These are phyloP conservation scores for Casaregolazyma suthepensis DNA, from an alignment of 1,139 yeast genomes.

Conservation along the genomic window DNA sequence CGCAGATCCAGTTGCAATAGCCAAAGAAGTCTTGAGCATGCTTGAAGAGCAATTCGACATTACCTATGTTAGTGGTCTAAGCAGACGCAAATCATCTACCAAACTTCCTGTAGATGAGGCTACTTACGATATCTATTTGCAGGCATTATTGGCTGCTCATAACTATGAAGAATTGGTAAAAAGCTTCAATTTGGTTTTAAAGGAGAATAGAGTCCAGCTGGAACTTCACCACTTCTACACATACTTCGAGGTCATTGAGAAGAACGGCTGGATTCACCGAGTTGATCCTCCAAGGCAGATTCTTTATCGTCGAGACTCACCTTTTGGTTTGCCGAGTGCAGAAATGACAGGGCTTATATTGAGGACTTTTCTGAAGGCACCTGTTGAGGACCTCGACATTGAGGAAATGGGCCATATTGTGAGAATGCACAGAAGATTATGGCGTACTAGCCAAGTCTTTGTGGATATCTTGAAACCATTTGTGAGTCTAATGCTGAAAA, in stretches of 20 bases:
- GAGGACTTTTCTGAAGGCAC: not conserved
- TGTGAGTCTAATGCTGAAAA: constrained; percentile 2
- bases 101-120: not conserved
- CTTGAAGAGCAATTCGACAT: constrained; percentile 1
- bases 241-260: not conserved
- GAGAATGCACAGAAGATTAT: constrained; percentile 1
- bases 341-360: constrained; percentile 4
- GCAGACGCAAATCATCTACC: not conserved
- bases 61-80: not conserved
- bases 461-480: constrained; percentile 6
- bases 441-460: constrained; percentile 5
- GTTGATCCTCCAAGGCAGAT: not conserved
- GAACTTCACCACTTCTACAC: constrained; percentile 3
- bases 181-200: not conserved
- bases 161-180: not conserved
- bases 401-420: not conserved
- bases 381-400: not conserved
- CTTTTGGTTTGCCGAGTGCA: not conserved
- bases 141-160: not conserved
- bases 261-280: constrained; percentile 2
- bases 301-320: not conserved
- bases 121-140: constrained; percentile 3
- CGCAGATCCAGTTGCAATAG: not conserved
- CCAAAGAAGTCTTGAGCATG: not conserved
- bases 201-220: not conserved